Base-by-base conservation (phyloP, 768 basidiomycete genomes). In the Russula earlei region DNA sequence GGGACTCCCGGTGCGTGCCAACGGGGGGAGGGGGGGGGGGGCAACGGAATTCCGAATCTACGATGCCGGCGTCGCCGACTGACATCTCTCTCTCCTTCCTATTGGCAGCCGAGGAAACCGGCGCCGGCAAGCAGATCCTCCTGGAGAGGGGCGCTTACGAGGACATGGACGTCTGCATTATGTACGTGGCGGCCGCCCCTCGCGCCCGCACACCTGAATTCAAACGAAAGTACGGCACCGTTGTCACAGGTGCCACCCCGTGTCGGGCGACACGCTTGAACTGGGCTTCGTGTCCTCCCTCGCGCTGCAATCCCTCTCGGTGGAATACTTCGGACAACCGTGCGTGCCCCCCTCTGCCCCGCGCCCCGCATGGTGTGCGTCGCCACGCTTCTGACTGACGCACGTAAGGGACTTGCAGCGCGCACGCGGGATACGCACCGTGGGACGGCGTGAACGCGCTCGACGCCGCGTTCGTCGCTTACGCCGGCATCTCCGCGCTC, bases 391-490 rank as follows among this genome's bases (percentile, higher is more conserved):
- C n/a, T n/a, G n/a, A n/a, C n/a, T n/a, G n/a, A n/a, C n/a, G n/a
- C n/a, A n/a, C n/a, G n/a, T n/a, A 42, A 20, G 25, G 7, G 40
- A 15, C 33, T 15, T n/a, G 25, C 61, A 89, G 85, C 43, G 86
- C 87, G 5, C 88, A 90, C 63, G 88, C 88, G 15, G 84, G 82
- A n/a, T 78, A 76, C 33, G 79, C 85, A 11, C 90, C 90, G 4
- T 92, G 91, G 86, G 87, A 93, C 68, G 91, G 85, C 22, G 78
- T 77, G 40, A 93, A 93, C 64, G 89, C 91, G 12, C 77, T 91
- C 42, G 92, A 94, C 64, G 92, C 92, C 0, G 91, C 91, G 0
- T 86, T 92, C 66, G 70, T 90, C 9, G 86, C 90, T 0, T 93
- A 94, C 67, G 81, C 83, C 8, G 76, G 79, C 45, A 76, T 95